These are phyloP conservation scores for Gaeumannomyces tritici DNA, from an alignment of 2,329 filamentous ascomycete species.

Conservation along the genomic window DNA sequence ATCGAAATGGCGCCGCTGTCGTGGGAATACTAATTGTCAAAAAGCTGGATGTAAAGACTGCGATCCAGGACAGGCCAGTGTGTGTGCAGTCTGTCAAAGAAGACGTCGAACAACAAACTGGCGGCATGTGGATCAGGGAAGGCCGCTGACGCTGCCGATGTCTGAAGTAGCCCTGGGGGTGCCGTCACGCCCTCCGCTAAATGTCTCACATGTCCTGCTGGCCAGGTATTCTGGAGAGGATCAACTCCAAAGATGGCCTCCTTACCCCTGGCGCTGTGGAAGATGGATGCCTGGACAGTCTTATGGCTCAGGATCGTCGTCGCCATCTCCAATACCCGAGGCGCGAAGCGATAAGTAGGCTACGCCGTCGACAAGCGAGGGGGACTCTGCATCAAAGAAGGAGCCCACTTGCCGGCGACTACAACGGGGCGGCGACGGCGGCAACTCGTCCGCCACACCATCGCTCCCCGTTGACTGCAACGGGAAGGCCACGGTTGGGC, in stretches of 20 bases:
- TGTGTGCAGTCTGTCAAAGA: conserved; percentile 16
- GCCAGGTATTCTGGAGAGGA: background rate
- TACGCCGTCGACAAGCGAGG: conserved; percentile 15
- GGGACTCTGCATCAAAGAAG: conserved; percentile 11
- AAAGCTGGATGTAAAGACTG: conserved; percentile 10
- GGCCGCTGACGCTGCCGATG: background rate
- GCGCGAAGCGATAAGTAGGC: conserved; percentile 16
- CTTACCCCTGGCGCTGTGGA: conserved; percentile 8
- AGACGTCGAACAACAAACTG: conserved; percentile 13
- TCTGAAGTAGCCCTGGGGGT: background rate
- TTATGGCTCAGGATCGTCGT: conserved; percentile 16
- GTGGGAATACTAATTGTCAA: conserved; percentile 10
- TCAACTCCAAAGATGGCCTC: conserved; percentile 1
- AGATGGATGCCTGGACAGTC: conserved; percentile 17
- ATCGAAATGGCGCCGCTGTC: conserved; percentile 11
- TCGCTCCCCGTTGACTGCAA: too few species aligned
- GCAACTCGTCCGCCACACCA: background rate
- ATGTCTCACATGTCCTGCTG: background rate
- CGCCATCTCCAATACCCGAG: conserved; percentile 14
- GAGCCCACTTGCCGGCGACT: conserved; percentile 2
- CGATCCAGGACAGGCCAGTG: conserved; percentile 17
- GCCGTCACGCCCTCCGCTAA: background rate
- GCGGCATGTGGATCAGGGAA: conserved; percentile 12
- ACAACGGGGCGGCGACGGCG: background rate
- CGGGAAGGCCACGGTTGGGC: too few species aligned